Evolutionary conservation across 2,329 filamentous ascomycete genomes (phyloP).

Genomic region (Ceratocystis alfenasii): DNA sequence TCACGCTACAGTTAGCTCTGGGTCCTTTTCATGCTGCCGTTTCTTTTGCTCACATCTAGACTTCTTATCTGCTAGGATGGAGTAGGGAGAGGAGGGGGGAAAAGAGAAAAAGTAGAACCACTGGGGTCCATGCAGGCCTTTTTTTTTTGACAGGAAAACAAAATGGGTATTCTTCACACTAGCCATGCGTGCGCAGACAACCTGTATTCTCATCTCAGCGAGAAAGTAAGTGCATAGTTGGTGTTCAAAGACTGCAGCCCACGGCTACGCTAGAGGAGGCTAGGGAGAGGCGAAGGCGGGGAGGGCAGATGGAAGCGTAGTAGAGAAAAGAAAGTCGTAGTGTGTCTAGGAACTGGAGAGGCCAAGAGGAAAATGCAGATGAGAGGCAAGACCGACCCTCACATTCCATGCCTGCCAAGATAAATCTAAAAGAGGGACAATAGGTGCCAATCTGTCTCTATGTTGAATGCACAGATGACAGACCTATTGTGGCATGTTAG

Average conservation of each 20-base stretch:
- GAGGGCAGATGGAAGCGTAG: no score
- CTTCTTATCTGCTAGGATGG: not conserved
- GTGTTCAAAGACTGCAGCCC: not conserved
- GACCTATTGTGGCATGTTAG: not conserved
- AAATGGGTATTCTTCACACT: conserved; percentile 6
- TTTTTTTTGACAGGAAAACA: conserved; percentile 14
- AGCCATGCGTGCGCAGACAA: conserved; percentile 1
- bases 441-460: no score
- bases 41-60: conserved; percentile 1
- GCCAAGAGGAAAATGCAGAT: no score
- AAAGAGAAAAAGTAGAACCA: not conserved
- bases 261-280: not conserved
- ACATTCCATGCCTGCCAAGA: no score
- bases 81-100: not conserved
- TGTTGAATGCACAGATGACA: no score
- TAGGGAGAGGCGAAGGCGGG: not conserved
- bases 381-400: no score
- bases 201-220: conserved; percentile 12
- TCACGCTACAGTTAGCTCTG: conserved; percentile 5
- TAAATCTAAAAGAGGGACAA: no score
- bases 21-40: not conserved
- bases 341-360: no score
- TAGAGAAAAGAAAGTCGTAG: no score
- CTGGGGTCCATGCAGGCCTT: conserved; percentile 1
- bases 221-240: conserved; percentile 12